Evolutionary conservation across 169 alveolate genomes (phyloP).

Genomic region (Theileria equi): DNA sequence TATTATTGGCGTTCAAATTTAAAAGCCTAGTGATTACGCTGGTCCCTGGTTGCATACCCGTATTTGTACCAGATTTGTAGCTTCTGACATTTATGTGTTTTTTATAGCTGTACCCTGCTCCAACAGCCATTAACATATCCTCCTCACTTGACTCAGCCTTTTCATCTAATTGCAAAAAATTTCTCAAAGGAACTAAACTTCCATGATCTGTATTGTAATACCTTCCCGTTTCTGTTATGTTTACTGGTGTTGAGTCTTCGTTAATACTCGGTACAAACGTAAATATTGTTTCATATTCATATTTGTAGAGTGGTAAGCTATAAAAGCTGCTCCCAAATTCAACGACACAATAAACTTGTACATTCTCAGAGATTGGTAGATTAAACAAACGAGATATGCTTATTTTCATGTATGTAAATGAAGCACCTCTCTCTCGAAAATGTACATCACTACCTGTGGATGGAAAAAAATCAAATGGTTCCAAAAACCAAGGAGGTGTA

Average conservation of each 20-base stretch:
- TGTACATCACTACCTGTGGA: slow-evolving; percentile 25
- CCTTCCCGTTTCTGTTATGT: too few relatives aligned
- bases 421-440: slow-evolving; percentile 13
- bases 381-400: slow-evolving; percentile 28
- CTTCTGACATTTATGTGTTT: too few relatives aligned
- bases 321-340: slow-evolving; percentile 62
- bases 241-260: too few relatives aligned
- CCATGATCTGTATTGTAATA: too few relatives aligned
- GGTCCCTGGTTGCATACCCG: too few relatives aligned
- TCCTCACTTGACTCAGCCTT: too few relatives aligned
- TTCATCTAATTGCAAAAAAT: too few relatives aligned
- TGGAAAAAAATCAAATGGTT: slow-evolving; percentile 50
- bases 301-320: slow-evolving; percentile 15
- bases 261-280: too few relatives aligned
- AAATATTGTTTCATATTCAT: slow-evolving; percentile 19
- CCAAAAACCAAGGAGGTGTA: slow-evolving; percentile 38
- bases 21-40: slow-evolving; percentile 52
- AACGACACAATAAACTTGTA: slow-evolving; percentile 37
- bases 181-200: too few relatives aligned
- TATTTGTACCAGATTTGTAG: too few relatives aligned
- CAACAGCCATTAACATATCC: too few relatives aligned
- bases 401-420: slow-evolving; percentile 56
- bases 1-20: slow-evolving; percentile 29
- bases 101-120: too few relatives aligned
- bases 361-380: slow-evolving; percentile 38